phyloP scores from a whole-genome alignment of 202 grass and related monocot genomes.

The Panicum virgatum region DNA sequence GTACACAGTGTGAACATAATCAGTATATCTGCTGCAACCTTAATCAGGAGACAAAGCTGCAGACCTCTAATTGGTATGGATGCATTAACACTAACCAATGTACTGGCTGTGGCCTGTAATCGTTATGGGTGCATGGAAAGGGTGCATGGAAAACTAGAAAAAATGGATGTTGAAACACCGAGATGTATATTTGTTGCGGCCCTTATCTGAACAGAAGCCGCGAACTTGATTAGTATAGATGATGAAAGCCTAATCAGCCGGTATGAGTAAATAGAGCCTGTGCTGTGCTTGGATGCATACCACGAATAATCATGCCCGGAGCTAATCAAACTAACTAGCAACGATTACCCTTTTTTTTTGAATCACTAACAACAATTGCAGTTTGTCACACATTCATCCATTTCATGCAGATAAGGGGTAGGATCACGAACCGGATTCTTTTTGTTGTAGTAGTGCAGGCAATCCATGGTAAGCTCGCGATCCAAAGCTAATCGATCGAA shows the following conservation, averaged over 20 bases:
- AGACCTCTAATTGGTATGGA: neutral
- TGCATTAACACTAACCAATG: neutral
- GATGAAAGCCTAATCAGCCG: neutral
- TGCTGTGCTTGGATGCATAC: neutral
- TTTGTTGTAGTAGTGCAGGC: constrained; percentile 15
- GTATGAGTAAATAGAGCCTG: neutral
- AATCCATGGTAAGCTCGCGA: neutral
- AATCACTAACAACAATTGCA: too few species aligned
- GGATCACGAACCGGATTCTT: neutral
- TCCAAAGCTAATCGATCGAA: neutral
- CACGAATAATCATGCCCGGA: too few species aligned
- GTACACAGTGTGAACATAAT: neutral
- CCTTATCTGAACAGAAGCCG: neutral
- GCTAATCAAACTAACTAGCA: too few species aligned
- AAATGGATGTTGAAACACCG: neutral
- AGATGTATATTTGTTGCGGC: neutral
- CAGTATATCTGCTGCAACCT: neutral
- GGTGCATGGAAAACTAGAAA: neutral
- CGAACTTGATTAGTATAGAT: neutral
- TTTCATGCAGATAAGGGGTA: neutral
- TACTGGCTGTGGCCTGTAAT: neutral
- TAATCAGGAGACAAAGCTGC: neutral
- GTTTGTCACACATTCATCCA: neutral
- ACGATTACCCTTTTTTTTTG: too few species aligned
- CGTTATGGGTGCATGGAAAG: too few species aligned